phyloP scores from a whole-genome alignment of 2,329 filamentous ascomycete species.

The Apiospora hydei region DNA sequence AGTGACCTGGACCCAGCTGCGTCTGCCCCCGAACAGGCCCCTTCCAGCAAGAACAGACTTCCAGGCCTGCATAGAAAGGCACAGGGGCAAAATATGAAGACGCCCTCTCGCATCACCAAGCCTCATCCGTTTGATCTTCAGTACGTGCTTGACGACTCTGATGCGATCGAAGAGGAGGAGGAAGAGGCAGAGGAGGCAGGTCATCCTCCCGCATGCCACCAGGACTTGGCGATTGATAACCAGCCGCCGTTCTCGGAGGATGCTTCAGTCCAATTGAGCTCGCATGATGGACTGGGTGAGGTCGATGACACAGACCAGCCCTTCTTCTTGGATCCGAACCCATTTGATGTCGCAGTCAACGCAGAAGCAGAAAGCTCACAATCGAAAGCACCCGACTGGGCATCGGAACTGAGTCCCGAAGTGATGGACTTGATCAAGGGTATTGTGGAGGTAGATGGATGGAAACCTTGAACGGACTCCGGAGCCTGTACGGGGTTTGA shows the following conservation, averaged over 20 bases:
- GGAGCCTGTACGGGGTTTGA: no score
- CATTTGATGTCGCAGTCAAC: conserved; percentile 11
- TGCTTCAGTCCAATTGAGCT: background rate
- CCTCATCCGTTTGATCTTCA: background rate
- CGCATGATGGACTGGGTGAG: background rate
- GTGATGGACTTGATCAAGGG: conserved; percentile 34
- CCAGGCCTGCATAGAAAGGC: background rate
- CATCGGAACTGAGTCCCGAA: conserved; percentile 38
- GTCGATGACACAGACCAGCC: background rate
- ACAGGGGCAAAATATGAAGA: background rate
- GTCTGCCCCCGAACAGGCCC: background rate
- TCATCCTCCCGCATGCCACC: background rate
- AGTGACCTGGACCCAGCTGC: background rate
- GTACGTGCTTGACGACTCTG: background rate
- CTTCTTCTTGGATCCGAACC: conserved; percentile 18
- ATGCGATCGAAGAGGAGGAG: background rate
- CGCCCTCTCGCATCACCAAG: background rate
- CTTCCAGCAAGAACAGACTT: background rate
- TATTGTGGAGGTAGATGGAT: conserved; percentile 9
- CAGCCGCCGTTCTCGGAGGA: background rate
- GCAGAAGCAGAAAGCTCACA: background rate
- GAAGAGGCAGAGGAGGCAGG: background rate
- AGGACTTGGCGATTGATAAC: background rate
- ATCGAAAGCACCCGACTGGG: conserved; percentile 36
- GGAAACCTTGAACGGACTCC: background rate